These are phyloP conservation scores for Diplotaxis tenuifolia DNA, from an alignment of 345 rosid genomes.

Conservation along the genomic window DNA sequence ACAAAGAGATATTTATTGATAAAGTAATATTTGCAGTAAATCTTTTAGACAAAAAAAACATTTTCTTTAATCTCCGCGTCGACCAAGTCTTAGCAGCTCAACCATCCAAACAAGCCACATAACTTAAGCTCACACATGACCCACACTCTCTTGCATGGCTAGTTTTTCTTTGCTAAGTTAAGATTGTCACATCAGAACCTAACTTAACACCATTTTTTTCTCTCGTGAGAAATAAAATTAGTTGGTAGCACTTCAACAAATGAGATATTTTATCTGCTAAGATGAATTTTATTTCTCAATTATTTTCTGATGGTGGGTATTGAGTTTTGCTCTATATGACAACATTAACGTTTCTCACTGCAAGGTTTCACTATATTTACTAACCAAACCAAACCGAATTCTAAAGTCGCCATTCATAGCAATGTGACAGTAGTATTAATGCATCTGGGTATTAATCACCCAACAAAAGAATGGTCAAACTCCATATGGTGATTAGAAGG, in stretches of 20 bases:
- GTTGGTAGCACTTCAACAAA: background rate
- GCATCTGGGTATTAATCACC: too few relatives aligned
- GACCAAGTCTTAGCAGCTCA: background rate
- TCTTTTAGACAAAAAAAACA: background rate
- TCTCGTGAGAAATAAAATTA: background rate
- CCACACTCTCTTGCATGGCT: constrained; percentile 20
- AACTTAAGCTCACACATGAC: background rate
- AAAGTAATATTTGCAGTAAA: background rate
- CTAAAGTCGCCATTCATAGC: background rate
- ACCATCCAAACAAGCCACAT: background rate
- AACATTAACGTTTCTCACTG: background rate
- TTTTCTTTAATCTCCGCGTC: background rate
- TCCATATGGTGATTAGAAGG: background rate
- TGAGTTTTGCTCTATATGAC: background rate
- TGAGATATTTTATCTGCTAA: background rate
- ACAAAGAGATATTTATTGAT: background rate
- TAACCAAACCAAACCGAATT: background rate
- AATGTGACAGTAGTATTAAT: background rate
- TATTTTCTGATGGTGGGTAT: background rate
- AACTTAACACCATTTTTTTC: constrained; percentile 6
- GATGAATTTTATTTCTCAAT: background rate
- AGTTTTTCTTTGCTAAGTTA: background rate
- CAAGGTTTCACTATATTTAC: background rate
- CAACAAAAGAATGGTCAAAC: background rate
- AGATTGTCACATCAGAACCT: constrained; percentile 26